Evolutionary conservation across 495 filamentous ascomycete genomes (phyloP).

Genomic region (Annulohypoxylon maeteangense): DNA sequence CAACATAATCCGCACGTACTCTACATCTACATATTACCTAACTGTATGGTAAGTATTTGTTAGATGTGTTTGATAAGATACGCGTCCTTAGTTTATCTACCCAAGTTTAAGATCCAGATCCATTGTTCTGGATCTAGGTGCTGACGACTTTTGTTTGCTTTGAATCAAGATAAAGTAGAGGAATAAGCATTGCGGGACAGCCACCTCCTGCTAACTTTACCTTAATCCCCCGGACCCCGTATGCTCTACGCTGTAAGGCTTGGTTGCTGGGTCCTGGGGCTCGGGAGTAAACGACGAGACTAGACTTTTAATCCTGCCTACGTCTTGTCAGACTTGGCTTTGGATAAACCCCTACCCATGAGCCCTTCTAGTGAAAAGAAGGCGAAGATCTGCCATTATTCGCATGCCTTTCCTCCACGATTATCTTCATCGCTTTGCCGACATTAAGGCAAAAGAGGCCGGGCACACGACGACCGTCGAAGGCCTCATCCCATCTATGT

Average conservation of each 20-base stretch:
- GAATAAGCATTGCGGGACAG: constrained; percentile 12
- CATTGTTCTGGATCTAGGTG: not conserved
- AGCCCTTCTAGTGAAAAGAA: constrained; percentile 4
- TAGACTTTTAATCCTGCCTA: constrained; percentile 14
- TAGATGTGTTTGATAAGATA: no score
- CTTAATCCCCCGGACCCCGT: not conserved
- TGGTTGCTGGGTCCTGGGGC: not conserved
- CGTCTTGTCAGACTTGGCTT: constrained; percentile 24
- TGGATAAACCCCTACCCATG: constrained; percentile 34
- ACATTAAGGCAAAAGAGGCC: not conserved
- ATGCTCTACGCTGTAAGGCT: constrained; percentile 3
- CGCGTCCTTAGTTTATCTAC: constrained; percentile 26
- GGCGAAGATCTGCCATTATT: constrained; percentile 8
- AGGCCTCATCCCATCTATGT: constrained; percentile 27
- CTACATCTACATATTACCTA: not conserved
- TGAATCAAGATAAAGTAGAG: constrained; percentile 1
- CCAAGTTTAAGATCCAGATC: constrained; percentile 6
- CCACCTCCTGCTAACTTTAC: not conserved
- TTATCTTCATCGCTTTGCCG: not conserved
- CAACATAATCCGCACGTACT: not conserved
- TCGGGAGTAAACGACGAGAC: constrained; percentile 7
- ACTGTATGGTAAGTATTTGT: no score
- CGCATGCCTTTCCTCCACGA: constrained; percentile 15
- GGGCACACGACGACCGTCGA: not conserved
- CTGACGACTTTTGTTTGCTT: not conserved